A percentile compares a stretch with the other conserved stretches of the same genome.
Evolutionary conservation across 768 basidiomycete genomes (phyloP).

Genomic region (Royoungia palumana): DNA sequence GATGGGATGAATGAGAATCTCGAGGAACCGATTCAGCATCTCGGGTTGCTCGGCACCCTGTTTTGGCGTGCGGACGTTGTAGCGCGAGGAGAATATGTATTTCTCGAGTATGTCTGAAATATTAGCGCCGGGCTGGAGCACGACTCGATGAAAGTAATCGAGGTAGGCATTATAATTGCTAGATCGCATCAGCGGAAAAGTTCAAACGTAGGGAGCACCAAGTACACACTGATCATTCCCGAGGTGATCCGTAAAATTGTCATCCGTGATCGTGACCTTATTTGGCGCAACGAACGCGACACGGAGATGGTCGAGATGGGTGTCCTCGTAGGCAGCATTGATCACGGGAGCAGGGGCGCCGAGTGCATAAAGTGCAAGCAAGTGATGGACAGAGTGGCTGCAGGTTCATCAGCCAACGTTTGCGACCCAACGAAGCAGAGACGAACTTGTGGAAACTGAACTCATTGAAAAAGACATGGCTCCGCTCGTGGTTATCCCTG

Average conservation of each 20-base stretch:
- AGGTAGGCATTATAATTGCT: slow-evolving; percentile 34
- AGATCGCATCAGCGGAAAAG: neutral
- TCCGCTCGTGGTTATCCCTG: slow-evolving; percentile 49
- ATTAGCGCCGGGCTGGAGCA: slow-evolving; percentile 26
- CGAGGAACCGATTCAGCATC: slow-evolving; percentile 58
- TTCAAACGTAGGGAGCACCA: neutral
- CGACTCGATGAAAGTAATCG: slow-evolving; percentile 29
- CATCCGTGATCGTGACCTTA: slow-evolving; percentile 24
- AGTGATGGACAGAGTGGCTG: slow-evolving; percentile 57
- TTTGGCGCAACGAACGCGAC: slow-evolving; percentile 30
- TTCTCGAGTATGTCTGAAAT: slow-evolving; percentile 50
- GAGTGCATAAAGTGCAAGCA: slow-evolving; percentile 57
- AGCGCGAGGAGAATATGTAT: slow-evolving; percentile 53
- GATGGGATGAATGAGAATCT: slow-evolving; percentile 61
- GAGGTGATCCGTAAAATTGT: slow-evolving; percentile 23
- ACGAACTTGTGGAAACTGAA: slow-evolving; percentile 33
- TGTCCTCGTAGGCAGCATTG: slow-evolving; percentile 39
- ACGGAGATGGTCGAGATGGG: slow-evolving; percentile 38
- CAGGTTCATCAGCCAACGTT: neutral
- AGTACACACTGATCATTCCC: slow-evolving; percentile 30
- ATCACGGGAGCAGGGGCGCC: slow-evolving; percentile 47
- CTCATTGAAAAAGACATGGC: slow-evolving; percentile 54
- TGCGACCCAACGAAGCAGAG: neutral
- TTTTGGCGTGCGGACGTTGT: slow-evolving; percentile 39
- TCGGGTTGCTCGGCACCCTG: slow-evolving; percentile 40